A percentile compares a stretch with the other conserved stretches of the same genome.
Evolutionary conservation across 371 early-diverging fungal species (phyloP).

Genomic region (Lichtheimia corymbifera): DNA sequence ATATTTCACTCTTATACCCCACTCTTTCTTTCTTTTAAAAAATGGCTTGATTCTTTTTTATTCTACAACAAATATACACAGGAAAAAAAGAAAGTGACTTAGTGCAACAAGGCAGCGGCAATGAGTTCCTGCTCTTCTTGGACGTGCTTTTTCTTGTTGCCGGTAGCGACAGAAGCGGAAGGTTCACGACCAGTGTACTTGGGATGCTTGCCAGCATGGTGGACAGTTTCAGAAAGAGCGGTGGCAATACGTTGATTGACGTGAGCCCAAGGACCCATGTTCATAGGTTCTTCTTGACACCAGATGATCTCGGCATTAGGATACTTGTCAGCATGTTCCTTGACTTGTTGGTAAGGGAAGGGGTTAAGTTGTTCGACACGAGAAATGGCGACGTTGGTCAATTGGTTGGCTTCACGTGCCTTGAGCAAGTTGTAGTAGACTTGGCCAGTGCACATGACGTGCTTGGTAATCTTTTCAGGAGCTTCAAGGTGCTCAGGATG

Average conservation of each 20-base stretch:
- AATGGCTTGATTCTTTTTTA: neutral
- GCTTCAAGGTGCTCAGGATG: slow-evolving; percentile 76
- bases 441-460: slow-evolving; percentile 94
- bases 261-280: slow-evolving; percentile 91
- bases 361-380: slow-evolving; percentile 95
- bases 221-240: slow-evolving; percentile 70
- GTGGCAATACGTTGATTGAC: slow-evolving; percentile 88
- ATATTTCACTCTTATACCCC: neutral
- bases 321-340: slow-evolving; percentile 86
- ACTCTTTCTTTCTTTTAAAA: neutral
- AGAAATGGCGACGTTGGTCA: slow-evolving; percentile 86
- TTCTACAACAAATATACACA: neutral
- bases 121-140: slow-evolving; percentile 89
- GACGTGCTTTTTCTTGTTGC: slow-evolving; percentile 95
- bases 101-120: slow-evolving; percentile 72
- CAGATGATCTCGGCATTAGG: slow-evolving; percentile 88
- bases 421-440: slow-evolving; percentile 91
- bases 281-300: slow-evolving; percentile 96
- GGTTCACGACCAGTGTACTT: slow-evolving; percentile 91
- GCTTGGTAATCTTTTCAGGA: slow-evolving; percentile 80
- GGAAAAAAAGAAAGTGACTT: neutral
- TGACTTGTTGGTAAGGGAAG: slow-evolving; percentile 93
- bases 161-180: slow-evolving; percentile 94
- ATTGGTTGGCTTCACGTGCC: slow-evolving; percentile 86
- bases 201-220: slow-evolving; percentile 63